Evolutionary conservation across 1,139 yeast genomes (phyloP).

Genomic region (Magnusiomyces suaveolens): DNA sequence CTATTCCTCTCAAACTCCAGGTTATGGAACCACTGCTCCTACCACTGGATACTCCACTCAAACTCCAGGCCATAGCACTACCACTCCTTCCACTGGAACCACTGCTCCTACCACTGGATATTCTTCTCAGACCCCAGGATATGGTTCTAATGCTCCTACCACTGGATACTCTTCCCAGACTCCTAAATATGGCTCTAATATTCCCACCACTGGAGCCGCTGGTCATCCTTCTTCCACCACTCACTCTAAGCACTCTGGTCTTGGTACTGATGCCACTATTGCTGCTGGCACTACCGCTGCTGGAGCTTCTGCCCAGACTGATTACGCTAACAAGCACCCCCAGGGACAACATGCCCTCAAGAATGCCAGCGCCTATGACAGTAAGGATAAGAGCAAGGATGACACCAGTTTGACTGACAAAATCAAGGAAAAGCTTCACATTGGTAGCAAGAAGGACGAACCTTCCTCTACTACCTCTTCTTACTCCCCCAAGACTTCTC

Average conservation of each 20-base stretch:
- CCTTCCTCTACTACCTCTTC: constrained; percentile 7
- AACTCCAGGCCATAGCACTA: not conserved
- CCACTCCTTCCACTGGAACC: not conserved
- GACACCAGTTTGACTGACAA: constrained; percentile 7
- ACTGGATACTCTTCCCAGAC: not conserved
- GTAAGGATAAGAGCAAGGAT: not conserved
- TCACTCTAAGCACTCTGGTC: not conserved
- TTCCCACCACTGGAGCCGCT: not conserved
- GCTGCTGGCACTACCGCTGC: not conserved
- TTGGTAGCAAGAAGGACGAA: constrained; percentile 7
- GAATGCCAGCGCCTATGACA: not conserved
- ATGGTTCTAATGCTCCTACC: not conserved
- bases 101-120: not conserved
- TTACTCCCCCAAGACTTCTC: constrained; percentile 2
- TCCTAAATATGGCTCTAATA: not conserved
- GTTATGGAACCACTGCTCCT: not conserved
- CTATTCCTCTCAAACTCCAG: not conserved
- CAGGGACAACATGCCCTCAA: not conserved
- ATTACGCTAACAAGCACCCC: not conserved
- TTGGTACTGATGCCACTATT: not conserved
- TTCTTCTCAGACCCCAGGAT: not conserved
- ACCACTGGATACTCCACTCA: not conserved
- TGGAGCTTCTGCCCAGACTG: not conserved
- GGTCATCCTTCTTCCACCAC: not conserved
- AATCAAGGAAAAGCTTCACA: constrained; percentile 14